Percentiles rank a stretch among this genome's conserved stretches.
Evolutionary conservation across 78 protist species (phyloP).

Genomic region (Guillardia theta): DNA sequence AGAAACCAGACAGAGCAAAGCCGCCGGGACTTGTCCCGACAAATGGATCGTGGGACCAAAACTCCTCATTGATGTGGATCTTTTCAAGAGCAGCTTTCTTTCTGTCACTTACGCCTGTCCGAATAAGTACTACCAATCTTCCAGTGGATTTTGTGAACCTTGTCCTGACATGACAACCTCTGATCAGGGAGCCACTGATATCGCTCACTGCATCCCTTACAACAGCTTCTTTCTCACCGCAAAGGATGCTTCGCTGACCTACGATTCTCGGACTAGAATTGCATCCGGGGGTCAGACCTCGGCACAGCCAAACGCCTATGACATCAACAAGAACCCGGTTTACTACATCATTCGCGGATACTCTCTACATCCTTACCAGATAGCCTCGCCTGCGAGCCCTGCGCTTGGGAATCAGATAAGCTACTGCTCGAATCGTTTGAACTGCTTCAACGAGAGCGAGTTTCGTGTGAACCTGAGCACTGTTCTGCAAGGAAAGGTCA

Average conservation of each 20-base stretch:
- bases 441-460: neutral
- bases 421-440: neutral
- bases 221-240: neutral
- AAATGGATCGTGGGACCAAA: neutral
- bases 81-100: neutral
- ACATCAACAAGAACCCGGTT: neutral
- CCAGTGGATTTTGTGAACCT: neutral
- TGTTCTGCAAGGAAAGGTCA: neutral
- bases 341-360: neutral
- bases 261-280: neutral
- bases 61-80: neutral
- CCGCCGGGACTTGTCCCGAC: neutral
- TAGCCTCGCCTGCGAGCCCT: neutral
- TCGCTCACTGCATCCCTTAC: neutral
- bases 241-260: neutral
- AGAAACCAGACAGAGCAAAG: neutral
- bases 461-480: neutral
- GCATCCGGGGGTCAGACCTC: neutral
- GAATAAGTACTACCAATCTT: neutral
- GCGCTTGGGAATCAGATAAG: neutral
- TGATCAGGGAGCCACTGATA: neutral
- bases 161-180: constrained; percentile 9
- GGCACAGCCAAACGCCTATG: neutral
- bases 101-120: neutral
- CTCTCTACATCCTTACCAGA: neutral